Evolutionary conservation across 2,329 filamentous ascomycete genomes (phyloP).

Genomic region (Juglanconis juglandina): DNA sequence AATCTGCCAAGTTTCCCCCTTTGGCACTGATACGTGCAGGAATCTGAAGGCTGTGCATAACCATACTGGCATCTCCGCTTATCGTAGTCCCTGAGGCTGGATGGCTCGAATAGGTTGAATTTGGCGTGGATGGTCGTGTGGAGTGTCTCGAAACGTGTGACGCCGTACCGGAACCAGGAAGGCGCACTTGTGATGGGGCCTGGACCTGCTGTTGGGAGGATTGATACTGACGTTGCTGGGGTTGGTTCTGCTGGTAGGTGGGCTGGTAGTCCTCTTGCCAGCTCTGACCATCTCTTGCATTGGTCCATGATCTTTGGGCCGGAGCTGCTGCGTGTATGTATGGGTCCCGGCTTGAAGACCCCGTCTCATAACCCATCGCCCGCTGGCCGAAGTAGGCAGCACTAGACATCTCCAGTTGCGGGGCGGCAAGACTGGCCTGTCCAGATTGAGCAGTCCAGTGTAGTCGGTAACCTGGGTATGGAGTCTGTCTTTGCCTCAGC

Average conservation of each 20-base stretch:
- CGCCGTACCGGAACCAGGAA: background rate
- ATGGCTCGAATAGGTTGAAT: constrained; percentile 28
- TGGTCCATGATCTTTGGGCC: constrained; percentile 11
- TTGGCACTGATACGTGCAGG: constrained; percentile 71
- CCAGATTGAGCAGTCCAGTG: background rate
- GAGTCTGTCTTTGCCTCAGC: background rate
- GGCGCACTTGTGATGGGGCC: constrained; percentile 1
- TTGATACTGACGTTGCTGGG: constrained; percentile 12
- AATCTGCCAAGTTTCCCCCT: constrained; percentile 75
- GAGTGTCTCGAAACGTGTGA: constrained; percentile 29
- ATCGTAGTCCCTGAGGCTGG: constrained; percentile 29
- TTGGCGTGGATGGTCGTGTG: constrained; percentile 36
- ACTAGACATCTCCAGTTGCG: constrained; percentile 14
- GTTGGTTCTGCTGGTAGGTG: constrained; percentile 7
- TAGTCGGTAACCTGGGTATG: background rate
- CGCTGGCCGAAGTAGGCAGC: constrained; percentile 17
- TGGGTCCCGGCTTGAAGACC: constrained; percentile 6
- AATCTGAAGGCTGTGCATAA: constrained; percentile 63
- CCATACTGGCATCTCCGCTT: constrained; percentile 42
- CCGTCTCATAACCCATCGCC: constrained; percentile 15
- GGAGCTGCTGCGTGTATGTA: constrained; percentile 5
- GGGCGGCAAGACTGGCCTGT: background rate
- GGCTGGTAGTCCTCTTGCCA: constrained; percentile 9
- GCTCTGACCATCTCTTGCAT: constrained; percentile 6
- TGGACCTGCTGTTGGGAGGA: constrained; percentile 2